Evolutionary conservation across 1,139 yeast species (phyloP).

Genomic region (Scheffersomyces lignicola): DNA sequence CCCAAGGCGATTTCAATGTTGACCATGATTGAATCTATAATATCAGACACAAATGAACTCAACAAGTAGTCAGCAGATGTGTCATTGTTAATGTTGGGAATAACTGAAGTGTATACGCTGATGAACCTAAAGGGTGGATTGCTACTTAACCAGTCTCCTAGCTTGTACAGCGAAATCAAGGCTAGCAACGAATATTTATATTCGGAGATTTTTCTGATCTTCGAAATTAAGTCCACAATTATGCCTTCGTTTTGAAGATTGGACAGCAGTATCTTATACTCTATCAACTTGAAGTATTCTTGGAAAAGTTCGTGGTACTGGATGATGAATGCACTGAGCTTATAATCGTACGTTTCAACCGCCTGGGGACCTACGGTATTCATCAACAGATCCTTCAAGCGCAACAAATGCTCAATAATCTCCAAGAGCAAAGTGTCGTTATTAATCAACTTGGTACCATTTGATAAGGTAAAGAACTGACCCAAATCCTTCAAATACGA

Average conservation of each 20-base stretch:
- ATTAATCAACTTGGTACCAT: constrained; percentile 14
- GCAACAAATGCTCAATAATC: constrained; percentile 36
- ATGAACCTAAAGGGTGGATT: constrained; percentile 53
- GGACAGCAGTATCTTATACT: constrained; percentile 44
- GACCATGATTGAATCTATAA: constrained; percentile 70
- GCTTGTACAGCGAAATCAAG: constrained; percentile 51
- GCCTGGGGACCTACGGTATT: constrained; percentile 8
- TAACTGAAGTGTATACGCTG: constrained; percentile 48
- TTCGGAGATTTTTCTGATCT: constrained; percentile 64
- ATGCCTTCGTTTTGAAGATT: constrained; percentile 64
- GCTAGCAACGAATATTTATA: constrained; percentile 54
- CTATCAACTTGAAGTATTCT: constrained; percentile 59
- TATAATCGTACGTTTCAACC: constrained; percentile 7
- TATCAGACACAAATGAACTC: constrained; percentile 68
- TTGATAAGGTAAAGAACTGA: constrained; percentile 11
- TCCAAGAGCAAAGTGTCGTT: constrained; percentile 45
- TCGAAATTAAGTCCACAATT: constrained; percentile 64
- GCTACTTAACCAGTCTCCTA: constrained; percentile 72
- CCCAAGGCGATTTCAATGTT: constrained; percentile 57
- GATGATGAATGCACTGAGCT: constrained; percentile 18
- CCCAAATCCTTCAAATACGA: constrained; percentile 15
- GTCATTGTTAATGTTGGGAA: constrained; percentile 34
- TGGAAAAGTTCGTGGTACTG: constrained; percentile 44
- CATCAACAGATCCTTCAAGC: constrained; percentile 19
- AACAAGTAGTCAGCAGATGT: constrained; percentile 49